Conservation (phyloP, 352 stramenopile genomes). For the Elongisporangium undulatum region DNA sequence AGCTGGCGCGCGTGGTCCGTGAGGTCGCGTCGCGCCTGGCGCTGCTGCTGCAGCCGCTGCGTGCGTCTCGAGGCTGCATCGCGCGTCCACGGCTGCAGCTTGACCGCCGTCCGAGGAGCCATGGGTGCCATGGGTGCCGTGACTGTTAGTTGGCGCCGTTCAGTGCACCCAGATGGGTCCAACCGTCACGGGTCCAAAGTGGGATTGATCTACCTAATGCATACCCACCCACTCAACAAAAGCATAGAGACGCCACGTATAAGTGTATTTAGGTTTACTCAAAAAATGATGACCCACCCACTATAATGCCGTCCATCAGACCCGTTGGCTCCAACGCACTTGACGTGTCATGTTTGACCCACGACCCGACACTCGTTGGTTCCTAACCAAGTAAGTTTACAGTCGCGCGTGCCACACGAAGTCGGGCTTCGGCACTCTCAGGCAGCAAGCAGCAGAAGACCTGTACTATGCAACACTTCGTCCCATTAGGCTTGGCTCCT, state of each 20-base stretch:
- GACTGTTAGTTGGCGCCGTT: neutral
- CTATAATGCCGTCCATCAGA: neutral
- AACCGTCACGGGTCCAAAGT: neutral
- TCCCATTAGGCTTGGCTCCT: no score
- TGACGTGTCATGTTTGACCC: no score
- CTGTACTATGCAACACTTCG: no score
- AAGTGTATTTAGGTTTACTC: neutral
- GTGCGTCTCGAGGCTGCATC: conserved; percentile 53
- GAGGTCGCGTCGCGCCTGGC: conserved; percentile 71
- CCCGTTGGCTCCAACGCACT: no score
- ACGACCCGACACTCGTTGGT: no score
- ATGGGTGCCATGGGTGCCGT: neutral
- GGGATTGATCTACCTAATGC: neutral
- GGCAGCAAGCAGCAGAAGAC: no score
- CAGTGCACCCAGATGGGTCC: neutral
- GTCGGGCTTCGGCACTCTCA: no score
- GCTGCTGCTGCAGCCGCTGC: conserved; percentile 60
- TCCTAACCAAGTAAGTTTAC: no score
- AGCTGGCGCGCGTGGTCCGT: conserved; percentile 73
- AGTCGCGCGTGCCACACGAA: no score
- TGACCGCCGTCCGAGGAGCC: conserved; percentile 41
- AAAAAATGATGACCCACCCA: neutral
- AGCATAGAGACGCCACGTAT: no score
- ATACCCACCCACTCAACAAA: neutral
- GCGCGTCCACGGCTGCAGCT: conserved; percentile 59